These are phyloP conservation scores for Scheffersomyces lignosus DNA, from an alignment of 805 yeast genomes.

Conservation along the genomic window DNA sequence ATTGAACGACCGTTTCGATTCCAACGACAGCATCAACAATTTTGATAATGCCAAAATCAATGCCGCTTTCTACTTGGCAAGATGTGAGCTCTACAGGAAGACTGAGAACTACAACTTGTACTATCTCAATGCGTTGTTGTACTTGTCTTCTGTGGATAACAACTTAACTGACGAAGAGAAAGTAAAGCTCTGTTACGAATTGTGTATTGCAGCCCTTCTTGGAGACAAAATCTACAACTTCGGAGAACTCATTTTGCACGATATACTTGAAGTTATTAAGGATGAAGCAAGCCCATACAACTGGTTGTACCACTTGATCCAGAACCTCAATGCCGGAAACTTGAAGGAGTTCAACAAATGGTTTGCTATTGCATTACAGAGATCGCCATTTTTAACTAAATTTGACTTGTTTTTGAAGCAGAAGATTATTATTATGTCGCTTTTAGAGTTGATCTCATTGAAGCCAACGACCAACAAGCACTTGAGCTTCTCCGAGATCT, in stretches of 20 bases:
- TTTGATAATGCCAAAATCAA: slow-evolving; percentile 55
- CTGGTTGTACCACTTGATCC: slow-evolving; percentile 74
- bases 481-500: slow-evolving; percentile 70
- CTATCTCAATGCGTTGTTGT: slow-evolving; percentile 79
- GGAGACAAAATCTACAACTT: slow-evolving; percentile 94
- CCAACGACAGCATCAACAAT: slow-evolving; percentile 22
- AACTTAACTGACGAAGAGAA: slow-evolving; percentile 37
- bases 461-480: slow-evolving; percentile 74
- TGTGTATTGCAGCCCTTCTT: slow-evolving; percentile 80
- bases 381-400: slow-evolving; percentile 55
- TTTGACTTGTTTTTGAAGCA: slow-evolving; percentile 74
- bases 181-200: slow-evolving; percentile 54
- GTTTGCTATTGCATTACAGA: slow-evolving; percentile 35
- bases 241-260: slow-evolving; percentile 92
- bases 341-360: slow-evolving; percentile 60
- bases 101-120: slow-evolving; percentile 78
- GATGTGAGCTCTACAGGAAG: slow-evolving; percentile 70
- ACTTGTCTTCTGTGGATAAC: slow-evolving; percentile 68
- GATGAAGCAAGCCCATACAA: slow-evolving; percentile 45
- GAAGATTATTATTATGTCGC: slow-evolving; percentile 88
- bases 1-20: slow-evolving; percentile 57
- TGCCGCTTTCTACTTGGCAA: slow-evolving; percentile 80
- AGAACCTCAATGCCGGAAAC: slow-evolving; percentile 76
- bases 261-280: slow-evolving; percentile 58
- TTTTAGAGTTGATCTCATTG: slow-evolving; percentile 81